These are phyloP conservation scores for Pharnaceum exiguum DNA, from an alignment of 148 eudicot species.

Conservation along the genomic window DNA sequence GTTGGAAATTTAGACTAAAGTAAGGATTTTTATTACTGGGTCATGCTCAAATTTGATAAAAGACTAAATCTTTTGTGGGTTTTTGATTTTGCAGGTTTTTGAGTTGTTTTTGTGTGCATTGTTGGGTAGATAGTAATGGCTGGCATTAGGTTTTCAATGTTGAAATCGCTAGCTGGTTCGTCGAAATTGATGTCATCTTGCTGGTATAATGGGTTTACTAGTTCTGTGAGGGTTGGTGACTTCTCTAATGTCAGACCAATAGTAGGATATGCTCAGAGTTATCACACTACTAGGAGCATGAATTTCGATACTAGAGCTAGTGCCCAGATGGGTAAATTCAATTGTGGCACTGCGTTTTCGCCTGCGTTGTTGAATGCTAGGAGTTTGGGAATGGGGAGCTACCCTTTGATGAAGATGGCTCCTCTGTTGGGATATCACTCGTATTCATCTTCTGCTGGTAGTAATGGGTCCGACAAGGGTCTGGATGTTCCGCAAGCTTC, in stretches of 20 bases:
- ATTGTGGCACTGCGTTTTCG: slow-evolving; percentile 20
- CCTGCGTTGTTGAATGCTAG: slow-evolving; percentile 28
- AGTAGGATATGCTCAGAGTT: slow-evolving; percentile 24
- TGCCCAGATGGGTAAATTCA: slow-evolving; percentile 23
- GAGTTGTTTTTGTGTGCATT: not conserved
- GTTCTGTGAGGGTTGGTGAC: slow-evolving; percentile 8
- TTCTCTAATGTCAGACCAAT: slow-evolving; percentile 25
- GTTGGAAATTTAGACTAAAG: no score
- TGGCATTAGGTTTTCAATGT: slow-evolving; percentile 39
- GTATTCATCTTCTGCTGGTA: slow-evolving; percentile 46
- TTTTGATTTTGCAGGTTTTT: not conserved
- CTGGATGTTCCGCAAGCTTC: slow-evolving; percentile 33
- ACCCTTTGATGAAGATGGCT: slow-evolving; percentile 28
- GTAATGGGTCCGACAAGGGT: slow-evolving; percentile 38
- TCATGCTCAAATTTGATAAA: no score
- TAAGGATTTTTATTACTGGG: no score
- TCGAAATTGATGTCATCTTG: slow-evolving; percentile 15
- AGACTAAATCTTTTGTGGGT: not conserved
- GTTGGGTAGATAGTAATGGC: slow-evolving; percentile 32
- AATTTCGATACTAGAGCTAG: slow-evolving; percentile 15
- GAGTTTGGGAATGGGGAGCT: no score
- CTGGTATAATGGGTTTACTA: slow-evolving; percentile 12
- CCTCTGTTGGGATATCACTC: slow-evolving; percentile 29
- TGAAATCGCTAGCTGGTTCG: slow-evolving; percentile 32
- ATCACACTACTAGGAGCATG: slow-evolving; percentile 20